Percentiles rank a stretch among this genome's conserved stretches.
phyloP scores from a whole-genome alignment of 768 basidiomycete species.

The Serendipita sp. region DNA sequence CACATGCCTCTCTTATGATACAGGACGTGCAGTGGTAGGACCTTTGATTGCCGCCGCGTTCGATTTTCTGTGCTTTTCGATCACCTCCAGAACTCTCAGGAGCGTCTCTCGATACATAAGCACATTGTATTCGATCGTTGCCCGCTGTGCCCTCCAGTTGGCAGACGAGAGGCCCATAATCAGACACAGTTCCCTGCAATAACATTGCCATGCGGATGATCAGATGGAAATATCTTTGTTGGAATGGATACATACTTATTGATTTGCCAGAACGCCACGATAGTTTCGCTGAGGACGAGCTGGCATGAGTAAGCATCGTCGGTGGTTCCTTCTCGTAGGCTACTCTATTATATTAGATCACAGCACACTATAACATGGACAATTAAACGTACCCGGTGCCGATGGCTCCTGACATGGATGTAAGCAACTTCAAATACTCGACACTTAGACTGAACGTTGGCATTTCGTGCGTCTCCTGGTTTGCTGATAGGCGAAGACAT shows the following conservation, averaged over 20 bases:
- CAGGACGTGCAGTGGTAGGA: no score
- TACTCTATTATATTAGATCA: neutral
- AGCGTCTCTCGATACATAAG: neutral
- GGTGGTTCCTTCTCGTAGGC: neutral
- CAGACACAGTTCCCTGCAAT: neutral
- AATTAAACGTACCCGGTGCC: neutral
- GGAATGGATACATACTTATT: neutral
- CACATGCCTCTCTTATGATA: no score
- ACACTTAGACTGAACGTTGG: constrained; percentile 4
- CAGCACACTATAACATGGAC: neutral
- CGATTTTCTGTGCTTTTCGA: neutral
- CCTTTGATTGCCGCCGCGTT: no score
- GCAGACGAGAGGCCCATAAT: neutral
- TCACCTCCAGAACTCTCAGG: neutral
- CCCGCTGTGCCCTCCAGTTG: neutral
- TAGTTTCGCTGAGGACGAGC: neutral
- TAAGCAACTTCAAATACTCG: constrained; percentile 2
- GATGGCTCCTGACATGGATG: neutral
- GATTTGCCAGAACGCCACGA: neutral
- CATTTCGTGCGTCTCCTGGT: constrained; percentile 5
- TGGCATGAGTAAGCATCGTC: neutral
- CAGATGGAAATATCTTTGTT: no score
- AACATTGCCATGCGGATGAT: no score
- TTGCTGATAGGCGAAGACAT: neutral
- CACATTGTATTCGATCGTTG: neutral